These are phyloP conservation scores for Daldinia bambusicola DNA, from an alignment of 495 filamentous ascomycete genomes.

Conservation along the genomic window DNA sequence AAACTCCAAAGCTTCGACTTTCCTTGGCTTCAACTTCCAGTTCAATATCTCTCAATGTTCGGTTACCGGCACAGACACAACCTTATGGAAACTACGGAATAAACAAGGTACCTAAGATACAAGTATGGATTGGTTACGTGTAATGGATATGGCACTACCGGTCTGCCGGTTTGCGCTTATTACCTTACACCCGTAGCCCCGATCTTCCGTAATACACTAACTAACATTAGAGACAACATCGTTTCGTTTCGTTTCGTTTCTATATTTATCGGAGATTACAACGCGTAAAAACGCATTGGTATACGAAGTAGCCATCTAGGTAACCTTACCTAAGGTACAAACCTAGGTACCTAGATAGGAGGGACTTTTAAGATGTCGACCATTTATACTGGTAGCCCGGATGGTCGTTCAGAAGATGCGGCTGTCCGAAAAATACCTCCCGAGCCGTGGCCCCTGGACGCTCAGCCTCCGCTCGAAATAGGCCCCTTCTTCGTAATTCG, in stretches of 20 bases:
- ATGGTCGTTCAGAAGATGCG: constrained; percentile 58
- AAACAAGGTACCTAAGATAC: no score
- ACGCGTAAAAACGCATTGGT: no score
- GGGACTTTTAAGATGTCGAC: constrained; percentile 35
- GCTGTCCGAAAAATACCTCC: constrained; percentile 62
- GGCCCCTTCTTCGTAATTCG: constrained; percentile 54
- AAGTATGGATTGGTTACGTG: not conserved
- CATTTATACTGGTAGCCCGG: constrained; percentile 63
- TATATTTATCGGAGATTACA: constrained; percentile 1
- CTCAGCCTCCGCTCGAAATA: constrained; percentile 63
- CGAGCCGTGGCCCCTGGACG: constrained; percentile 59
- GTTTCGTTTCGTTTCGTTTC: not conserved
- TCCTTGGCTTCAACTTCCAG: not conserved
- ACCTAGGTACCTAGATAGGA: no score
- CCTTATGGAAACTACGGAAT: no score
- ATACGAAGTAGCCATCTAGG: no score
- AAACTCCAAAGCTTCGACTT: not conserved
- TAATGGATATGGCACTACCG: no score
- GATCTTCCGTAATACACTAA: no score
- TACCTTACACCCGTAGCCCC: no score
- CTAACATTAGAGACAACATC: no score
- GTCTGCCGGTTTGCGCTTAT: no score
- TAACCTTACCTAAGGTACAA: no score
- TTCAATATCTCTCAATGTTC: not conserved
- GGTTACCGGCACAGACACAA: not conserved